Conservation (phyloP, 202 grass and related monocot genomes). For the Saccharum hybrid region DNA sequence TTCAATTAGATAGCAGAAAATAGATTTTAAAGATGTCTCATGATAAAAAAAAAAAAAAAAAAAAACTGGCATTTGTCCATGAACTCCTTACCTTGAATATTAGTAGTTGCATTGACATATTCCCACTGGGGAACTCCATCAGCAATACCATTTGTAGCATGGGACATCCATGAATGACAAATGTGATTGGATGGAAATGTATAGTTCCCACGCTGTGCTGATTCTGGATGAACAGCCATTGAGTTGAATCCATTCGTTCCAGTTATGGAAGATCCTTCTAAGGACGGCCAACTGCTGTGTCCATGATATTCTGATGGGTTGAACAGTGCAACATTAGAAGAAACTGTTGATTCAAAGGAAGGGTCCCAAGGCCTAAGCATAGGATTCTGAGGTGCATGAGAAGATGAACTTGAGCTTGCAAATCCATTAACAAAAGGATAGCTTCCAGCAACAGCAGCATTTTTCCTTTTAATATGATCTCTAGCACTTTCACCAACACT, state of each 20-base stretch:
- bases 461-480: slow-evolving; percentile 67
- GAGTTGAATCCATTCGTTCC: slow-evolving; percentile 50
- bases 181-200: slow-evolving; percentile 53
- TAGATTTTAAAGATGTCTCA: background rate
- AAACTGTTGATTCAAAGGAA: slow-evolving; percentile 54
- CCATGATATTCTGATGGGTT: slow-evolving; percentile 58
- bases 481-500: slow-evolving; percentile 53
- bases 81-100: slow-evolving; percentile 53
- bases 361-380: slow-evolving; percentile 53
- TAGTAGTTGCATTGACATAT: slow-evolving; percentile 49
- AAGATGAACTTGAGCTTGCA: slow-evolving; percentile 70
- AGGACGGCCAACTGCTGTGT: slow-evolving; percentile 39
- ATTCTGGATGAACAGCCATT: slow-evolving; percentile 51
- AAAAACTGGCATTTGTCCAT: slow-evolving; percentile 6
- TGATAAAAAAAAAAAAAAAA: no score
- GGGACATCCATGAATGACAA: slow-evolving; percentile 58
- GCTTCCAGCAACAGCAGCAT: slow-evolving; percentile 49
- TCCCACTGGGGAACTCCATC: slow-evolving; percentile 57
- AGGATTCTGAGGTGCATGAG: slow-evolving; percentile 59
- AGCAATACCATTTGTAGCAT: slow-evolving; percentile 54
- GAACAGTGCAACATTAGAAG: slow-evolving; percentile 43
- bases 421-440: slow-evolving; percentile 64
- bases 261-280: slow-evolving; percentile 55
- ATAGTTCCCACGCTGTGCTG: slow-evolving; percentile 50
- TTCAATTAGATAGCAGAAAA: slow-evolving; percentile 22